These are phyloP conservation scores for Diaporthe sp. DNA, from an alignment of 2,329 filamentous ascomycete genomes.

Conservation along the genomic window DNA sequence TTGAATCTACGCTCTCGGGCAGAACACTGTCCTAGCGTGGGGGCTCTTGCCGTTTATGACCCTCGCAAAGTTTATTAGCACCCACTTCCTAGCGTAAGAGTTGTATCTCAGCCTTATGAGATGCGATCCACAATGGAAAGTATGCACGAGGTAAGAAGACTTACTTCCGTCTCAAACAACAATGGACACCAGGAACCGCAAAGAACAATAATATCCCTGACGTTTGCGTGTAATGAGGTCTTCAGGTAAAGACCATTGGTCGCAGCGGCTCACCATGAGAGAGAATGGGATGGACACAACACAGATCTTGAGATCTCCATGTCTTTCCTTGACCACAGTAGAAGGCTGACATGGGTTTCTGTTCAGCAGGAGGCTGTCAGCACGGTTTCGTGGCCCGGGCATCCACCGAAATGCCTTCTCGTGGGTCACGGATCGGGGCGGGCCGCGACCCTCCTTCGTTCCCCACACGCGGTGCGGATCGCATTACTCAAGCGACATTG, in stretches of 20 bases:
- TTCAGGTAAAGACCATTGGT: too few species aligned
- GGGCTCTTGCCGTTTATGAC: background rate
- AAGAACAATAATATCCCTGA: background rate
- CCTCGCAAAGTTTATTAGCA: background rate
- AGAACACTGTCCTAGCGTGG: background rate
- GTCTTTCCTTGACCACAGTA: background rate
- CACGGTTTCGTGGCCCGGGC: background rate
- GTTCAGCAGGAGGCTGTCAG: background rate
- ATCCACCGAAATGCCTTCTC: constrained; percentile 1
- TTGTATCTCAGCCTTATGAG: background rate
- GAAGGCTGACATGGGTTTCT: background rate
- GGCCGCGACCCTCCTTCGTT: background rate
- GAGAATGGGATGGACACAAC: background rate
- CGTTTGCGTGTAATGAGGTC: background rate
- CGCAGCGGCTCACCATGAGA: background rate
- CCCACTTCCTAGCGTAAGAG: background rate
- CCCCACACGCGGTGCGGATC: constrained; percentile 11
- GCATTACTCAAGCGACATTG: constrained; percentile 19
- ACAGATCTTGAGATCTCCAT: background rate
- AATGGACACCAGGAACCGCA: background rate
- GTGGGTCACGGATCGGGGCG: constrained; percentile 27
- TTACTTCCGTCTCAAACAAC: background rate
- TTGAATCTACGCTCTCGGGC: background rate
- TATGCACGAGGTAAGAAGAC: background rate
- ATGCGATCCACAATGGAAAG: background rate